These are phyloP conservation scores for Nigrospora sphaerica DNA, from an alignment of 2,329 filamentous ascomycete genomes.

Conservation along the genomic window DNA sequence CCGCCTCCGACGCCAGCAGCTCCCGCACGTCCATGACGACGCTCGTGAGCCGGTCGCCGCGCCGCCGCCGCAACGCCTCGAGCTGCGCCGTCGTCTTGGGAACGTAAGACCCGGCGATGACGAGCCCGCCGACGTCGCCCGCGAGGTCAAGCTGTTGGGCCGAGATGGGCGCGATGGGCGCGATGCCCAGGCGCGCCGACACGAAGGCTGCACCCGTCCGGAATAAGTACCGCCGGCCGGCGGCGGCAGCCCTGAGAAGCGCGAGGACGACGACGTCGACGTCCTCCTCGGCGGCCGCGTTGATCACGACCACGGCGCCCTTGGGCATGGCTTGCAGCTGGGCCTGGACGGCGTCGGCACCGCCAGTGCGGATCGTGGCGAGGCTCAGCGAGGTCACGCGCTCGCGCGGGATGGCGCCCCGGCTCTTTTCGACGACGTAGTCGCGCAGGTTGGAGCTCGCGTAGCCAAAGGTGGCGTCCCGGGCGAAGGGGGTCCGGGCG, in stretches of 20 bases:
- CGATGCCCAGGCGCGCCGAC: slow-evolving; percentile 43
- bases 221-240: slow-evolving; percentile 27
- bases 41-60: slow-evolving; percentile 31
- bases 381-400: slow-evolving; percentile 36
- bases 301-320: slow-evolving; percentile 40
- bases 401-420: slow-evolving; percentile 28
- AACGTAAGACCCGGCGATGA: slow-evolving; percentile 51
- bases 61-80: slow-evolving; percentile 29
- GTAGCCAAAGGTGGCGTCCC: slow-evolving; percentile 52
- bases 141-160: slow-evolving; percentile 32
- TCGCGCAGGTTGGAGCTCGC: slow-evolving; percentile 43
- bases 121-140: slow-evolving; percentile 35
- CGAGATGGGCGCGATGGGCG: slow-evolving; percentile 41
- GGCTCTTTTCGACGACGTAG: slow-evolving; percentile 47
- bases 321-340: slow-evolving; percentile 27
- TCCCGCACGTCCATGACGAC: slow-evolving; percentile 41
- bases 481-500: slow-evolving; percentile 46
- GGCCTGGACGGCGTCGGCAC: slow-evolving; percentile 31
- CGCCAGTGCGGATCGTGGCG: slow-evolving; percentile 38
- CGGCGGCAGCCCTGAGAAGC: slow-evolving; percentile 27
- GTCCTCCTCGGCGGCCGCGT: slow-evolving; percentile 45
- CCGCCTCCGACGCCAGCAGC: slow-evolving; percentile 30
- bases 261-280: slow-evolving; percentile 48
- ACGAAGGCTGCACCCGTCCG: slow-evolving; percentile 35
- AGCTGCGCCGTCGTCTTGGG: slow-evolving; percentile 52